Conservation (phyloP, 176 grass and related monocot species). For the Juncus inflexus region DNA sequence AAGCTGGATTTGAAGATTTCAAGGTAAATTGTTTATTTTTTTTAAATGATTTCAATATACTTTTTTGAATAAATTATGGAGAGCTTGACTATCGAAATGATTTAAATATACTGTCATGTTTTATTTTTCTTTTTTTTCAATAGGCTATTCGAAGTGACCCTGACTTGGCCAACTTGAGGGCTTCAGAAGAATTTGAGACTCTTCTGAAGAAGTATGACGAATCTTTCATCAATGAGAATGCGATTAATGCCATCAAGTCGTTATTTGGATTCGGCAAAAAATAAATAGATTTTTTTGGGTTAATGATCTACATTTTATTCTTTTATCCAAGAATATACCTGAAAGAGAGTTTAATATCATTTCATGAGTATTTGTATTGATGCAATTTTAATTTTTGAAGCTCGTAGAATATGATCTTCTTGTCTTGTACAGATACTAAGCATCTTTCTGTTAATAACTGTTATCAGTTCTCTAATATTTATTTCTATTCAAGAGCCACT, state of each 20-base stretch:
- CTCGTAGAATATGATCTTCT: too few relatives aligned
- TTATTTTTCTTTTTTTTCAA: conserved; percentile 17
- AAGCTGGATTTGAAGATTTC: conserved; percentile 81
- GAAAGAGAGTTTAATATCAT: too few relatives aligned
- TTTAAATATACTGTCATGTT: conserved; percentile 1
- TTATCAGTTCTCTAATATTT: too few relatives aligned
- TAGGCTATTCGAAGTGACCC: conserved; percentile 72
- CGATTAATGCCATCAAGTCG: conserved; percentile 91
- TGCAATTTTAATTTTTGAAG: too few relatives aligned
- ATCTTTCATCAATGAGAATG: conserved; percentile 93
- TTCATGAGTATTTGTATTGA: too few relatives aligned
- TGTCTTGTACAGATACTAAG: too few relatives aligned
- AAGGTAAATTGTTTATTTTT: conserved; percentile 44
- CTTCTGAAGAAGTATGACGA: conserved; percentile 86
- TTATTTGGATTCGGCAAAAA: conserved; percentile 75
- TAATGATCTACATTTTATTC: too few relatives aligned
- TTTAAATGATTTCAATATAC: not conserved
- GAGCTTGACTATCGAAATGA: not conserved
- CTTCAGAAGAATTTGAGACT: conserved; percentile 44
- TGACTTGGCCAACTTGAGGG: conserved; percentile 67
- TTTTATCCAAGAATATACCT: too few relatives aligned
- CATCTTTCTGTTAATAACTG: too few relatives aligned
- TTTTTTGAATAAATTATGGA: not conserved
- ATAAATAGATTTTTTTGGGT: conserved; percentile 17
- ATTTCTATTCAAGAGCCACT: too few relatives aligned